phyloP scores from a whole-genome alignment of 2,329 filamentous ascomycete genomes.

The Alternaria atra region DNA sequence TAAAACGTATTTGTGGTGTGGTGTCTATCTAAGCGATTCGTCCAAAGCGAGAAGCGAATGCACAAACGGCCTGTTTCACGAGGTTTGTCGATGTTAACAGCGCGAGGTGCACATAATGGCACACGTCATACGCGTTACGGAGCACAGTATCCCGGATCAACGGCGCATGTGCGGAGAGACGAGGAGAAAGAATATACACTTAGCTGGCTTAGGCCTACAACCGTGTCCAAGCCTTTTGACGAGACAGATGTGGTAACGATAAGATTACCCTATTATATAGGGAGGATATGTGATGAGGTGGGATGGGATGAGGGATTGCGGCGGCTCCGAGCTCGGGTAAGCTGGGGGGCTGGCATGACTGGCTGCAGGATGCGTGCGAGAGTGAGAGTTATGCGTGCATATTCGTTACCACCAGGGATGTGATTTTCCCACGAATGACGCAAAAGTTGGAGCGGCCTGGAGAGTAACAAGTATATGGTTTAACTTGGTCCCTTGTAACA shows the following conservation, averaged over 20 bases:
- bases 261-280: conserved; percentile 16
- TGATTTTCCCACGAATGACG: conserved; percentile 7
- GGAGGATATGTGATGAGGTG: conserved; percentile 1
- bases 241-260: conserved; percentile 11
- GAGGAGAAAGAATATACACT: background rate
- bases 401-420: conserved; percentile 3
- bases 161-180: conserved; percentile 4
- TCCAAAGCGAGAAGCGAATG: background rate
- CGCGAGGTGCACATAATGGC: background rate
- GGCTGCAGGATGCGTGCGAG: conserved; percentile 3
- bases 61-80: background rate
- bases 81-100: background rate
- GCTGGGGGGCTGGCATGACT: conserved; percentile 4
- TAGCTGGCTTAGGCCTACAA: background rate
- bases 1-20: background rate
- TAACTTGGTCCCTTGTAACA: background rate
- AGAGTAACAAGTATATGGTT: conserved; percentile 2
- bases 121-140: conserved; percentile 2
- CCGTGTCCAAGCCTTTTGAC: conserved; percentile 6
- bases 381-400: conserved; percentile 1
- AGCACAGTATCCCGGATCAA: background rate
- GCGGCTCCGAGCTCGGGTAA: conserved; percentile 4
- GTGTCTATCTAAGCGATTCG: background rate
- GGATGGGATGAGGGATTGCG: conserved; percentile 5
- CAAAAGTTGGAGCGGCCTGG: background rate